Conservation (phyloP, 2,329 filamentous ascomycete species). For the Microsporum canis region DNA sequence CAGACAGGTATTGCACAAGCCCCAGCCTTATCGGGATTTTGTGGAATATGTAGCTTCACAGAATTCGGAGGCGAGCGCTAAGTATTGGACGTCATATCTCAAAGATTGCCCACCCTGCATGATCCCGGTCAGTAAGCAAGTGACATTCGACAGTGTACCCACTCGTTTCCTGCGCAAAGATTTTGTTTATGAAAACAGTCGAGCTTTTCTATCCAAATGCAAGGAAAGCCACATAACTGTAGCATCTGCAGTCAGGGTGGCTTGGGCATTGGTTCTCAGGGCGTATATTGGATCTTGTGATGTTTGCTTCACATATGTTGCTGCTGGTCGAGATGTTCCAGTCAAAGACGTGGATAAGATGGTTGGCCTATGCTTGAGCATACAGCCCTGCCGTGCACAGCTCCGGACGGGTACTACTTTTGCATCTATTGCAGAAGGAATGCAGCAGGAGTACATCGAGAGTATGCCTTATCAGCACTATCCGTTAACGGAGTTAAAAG, state of each 20-base stretch:
- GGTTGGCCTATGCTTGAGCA: conserved; percentile 8
- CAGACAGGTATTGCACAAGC: neutral
- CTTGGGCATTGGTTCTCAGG: conserved; percentile 18
- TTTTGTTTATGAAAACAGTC: neutral
- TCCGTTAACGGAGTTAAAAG: conserved; percentile 9
- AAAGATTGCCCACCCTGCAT: conserved; percentile 16
- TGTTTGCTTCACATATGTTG: conserved; percentile 19
- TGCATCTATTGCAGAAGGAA: conserved; percentile 29
- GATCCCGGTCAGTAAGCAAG: conserved; percentile 3
- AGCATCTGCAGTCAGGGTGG: conserved; percentile 16
- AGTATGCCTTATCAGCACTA: conserved; percentile 27
- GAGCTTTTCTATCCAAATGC: conserved; percentile 5
- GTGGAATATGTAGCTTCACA: conserved; percentile 23
- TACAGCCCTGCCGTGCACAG: conserved; percentile 8
- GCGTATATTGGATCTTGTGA: conserved; percentile 12
- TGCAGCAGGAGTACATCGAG: conserved; percentile 39
- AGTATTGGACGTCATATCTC: conserved; percentile 19
- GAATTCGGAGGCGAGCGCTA: conserved; percentile 2
- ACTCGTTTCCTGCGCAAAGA: neutral
- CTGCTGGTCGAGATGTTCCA: conserved; percentile 9
- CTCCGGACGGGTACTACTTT: conserved; percentile 19
- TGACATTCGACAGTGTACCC: neutral
- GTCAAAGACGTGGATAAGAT: conserved; percentile 6
- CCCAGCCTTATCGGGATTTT: conserved; percentile 17
- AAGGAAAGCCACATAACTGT: conserved; percentile 12